Conservation (phyloP, 2,329 filamentous ascomycete genomes). For the Shiraia sp. region DNA sequence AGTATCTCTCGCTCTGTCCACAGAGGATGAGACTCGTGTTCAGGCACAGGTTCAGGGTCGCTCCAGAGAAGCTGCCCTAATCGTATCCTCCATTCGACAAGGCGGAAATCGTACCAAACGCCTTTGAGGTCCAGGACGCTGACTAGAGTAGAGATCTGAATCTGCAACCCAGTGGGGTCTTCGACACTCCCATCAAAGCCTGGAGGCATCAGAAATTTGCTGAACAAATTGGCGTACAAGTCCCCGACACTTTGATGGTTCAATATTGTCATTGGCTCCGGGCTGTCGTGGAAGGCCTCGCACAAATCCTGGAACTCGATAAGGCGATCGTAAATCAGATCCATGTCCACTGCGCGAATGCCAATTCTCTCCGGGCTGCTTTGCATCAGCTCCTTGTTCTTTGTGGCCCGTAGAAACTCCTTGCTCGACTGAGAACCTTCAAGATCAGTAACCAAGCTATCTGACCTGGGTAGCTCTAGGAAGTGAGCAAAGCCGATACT, state of each 20-base stretch:
- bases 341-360: conserved; percentile 40
- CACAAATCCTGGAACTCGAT: conserved; percentile 57
- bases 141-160: conserved; percentile 71
- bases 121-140: conserved; percentile 67
- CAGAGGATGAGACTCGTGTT: conserved; percentile 24
- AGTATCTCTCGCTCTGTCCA: conserved; percentile 56
- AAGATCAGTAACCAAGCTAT: conserved; percentile 61
- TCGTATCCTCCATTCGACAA: conserved; percentile 74
- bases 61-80: conserved; percentile 75
- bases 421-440: conserved; percentile 51
- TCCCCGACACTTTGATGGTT: conserved; percentile 57
- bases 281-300: conserved; percentile 57
- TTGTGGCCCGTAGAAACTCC: conserved; percentile 28
- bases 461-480: conserved; percentile 66
- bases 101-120: conserved; percentile 75
- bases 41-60: conserved; percentile 23
- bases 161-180: conserved; percentile 64
- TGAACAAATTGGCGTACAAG: conserved; percentile 50
- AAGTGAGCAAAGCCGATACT: conserved; percentile 72
- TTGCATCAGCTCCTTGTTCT: conserved; percentile 53
- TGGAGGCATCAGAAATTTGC: conserved; percentile 48
- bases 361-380: conserved; percentile 43
- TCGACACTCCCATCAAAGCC: conserved; percentile 48
- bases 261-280: conserved; percentile 56
- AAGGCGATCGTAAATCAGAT: conserved; percentile 40